Base-by-base conservation (phyloP, 345 rosid genomes). In the Melastoma malabathricum region DNA sequence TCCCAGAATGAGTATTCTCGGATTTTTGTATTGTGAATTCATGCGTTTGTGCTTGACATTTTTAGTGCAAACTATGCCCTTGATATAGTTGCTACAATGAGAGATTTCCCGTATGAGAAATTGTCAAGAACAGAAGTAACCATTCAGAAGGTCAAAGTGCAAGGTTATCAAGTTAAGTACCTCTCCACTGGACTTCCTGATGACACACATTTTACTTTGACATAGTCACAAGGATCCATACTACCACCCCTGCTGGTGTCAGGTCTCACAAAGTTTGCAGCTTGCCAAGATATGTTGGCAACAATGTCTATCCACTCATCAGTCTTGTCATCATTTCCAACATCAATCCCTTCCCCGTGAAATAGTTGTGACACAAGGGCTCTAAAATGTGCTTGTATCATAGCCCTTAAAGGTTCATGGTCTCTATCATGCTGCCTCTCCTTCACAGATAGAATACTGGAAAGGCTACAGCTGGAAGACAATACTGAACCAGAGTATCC, bases 11-110 rank as follows among this genome's bases (percentile, higher is more conserved):
- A 93, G 78, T 61, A 93, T 54, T 64, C 82, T 74, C 46, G 99
- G 95, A 56, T 76, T 83, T 74, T 78, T 88, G 86, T 83, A 83
- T 55, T 88, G 99, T n/a, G 99, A 69, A 34, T 70, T 93, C 99
- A 93, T 93, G 63, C 99, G 94, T 71, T 93, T 93, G 70, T 93
- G 99, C 74, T 81, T 93, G 69, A 88, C 70, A 67, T 93, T 93
- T 80, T 93, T 93, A 52, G 97, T 84, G 68, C 97, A 93, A 64
- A 88, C 95, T 51, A 93, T 71, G 52, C 99, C 99, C 77, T 74
- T 78, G 61, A 84, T 64, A 57, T 87, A 72, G 15, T 62, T 57
- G 70, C 99, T 93, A 88, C 82, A 77, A 54, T 29, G 25, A 55
- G 58, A 55, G 52, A 55, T 55, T 52, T 54, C 22, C 57, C 13